phyloP scores from a whole-genome alignment of 2,329 filamentous ascomycete species.

The Pseudogymnoascus sp. region DNA sequence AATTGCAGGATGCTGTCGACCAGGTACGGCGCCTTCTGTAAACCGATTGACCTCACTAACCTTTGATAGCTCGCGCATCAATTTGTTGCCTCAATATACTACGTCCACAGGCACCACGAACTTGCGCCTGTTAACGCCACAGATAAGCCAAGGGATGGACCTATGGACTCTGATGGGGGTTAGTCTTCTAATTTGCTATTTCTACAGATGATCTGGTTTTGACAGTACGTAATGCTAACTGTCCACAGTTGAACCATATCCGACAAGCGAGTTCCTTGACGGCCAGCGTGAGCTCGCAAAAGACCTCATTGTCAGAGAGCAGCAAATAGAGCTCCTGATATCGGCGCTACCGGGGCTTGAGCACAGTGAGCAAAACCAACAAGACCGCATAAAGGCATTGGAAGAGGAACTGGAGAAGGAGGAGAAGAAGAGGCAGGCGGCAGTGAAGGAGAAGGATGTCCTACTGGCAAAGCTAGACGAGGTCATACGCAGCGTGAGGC shows the following conservation, averaged over 20 bases:
- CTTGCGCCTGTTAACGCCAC: slow-evolving; percentile 49
- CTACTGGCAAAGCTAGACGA: slow-evolving; percentile 51
- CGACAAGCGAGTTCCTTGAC: slow-evolving; percentile 55
- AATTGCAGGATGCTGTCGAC: slow-evolving; percentile 78
- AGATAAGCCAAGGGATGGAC: slow-evolving; percentile 51
- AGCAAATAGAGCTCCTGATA: slow-evolving; percentile 74
- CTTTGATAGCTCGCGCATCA: slow-evolving; percentile 53
- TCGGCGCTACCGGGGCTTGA: slow-evolving; percentile 68
- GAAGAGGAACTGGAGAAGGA: slow-evolving; percentile 57
- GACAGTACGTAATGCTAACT: slow-evolving; percentile 8
- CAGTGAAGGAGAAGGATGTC: slow-evolving; percentile 54
- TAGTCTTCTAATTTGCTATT: slow-evolving; percentile 16
- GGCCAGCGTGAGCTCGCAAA: slow-evolving; percentile 65
- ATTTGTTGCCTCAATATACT: slow-evolving; percentile 59
- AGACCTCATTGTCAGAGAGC: slow-evolving; percentile 70
- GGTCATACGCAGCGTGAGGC: slow-evolving; percentile 51
- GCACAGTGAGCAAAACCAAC: slow-evolving; percentile 69
- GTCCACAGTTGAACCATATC: slow-evolving; percentile 48
- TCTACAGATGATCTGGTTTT: slow-evolving; percentile 9
- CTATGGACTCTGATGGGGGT: slow-evolving; percentile 33
- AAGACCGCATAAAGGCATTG: slow-evolving; percentile 54
- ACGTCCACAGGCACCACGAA: slow-evolving; percentile 60
- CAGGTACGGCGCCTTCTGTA: slow-evolving; percentile 46
- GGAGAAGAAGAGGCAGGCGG: slow-evolving; percentile 53
- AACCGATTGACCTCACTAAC: slow-evolving; percentile 13